Percentiles rank a stretch among this genome's conserved stretches.
phyloP scores from a whole-genome alignment of 257 asterid genomes.

The Mentha longifolia region DNA sequence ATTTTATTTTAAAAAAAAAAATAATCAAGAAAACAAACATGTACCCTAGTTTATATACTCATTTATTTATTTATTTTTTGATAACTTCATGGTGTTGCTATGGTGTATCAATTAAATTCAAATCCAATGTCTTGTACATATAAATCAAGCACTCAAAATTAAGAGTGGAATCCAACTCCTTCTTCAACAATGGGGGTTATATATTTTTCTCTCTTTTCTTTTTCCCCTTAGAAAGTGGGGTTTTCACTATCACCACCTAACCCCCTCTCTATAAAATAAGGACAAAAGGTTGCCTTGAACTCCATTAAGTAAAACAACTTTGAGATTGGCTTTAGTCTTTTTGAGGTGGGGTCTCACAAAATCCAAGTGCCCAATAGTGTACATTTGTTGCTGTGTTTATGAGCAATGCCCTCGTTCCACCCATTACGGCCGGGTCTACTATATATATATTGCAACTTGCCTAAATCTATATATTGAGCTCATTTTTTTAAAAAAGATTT shows the following conservation, averaged over 20 bases:
- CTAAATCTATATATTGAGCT: conserved; percentile 35
- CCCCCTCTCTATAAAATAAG: conserved; percentile 38
- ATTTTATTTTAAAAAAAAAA: too few relatives aligned
- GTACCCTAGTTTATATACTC: background rate
- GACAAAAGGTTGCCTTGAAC: conserved; percentile 39
- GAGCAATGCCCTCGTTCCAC: conserved; percentile 64
- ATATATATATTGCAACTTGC: conserved; percentile 28
- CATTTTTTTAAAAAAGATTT: conserved; percentile 24
- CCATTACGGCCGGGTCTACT: conserved; percentile 34
- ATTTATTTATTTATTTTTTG: background rate
- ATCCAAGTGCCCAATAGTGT: conserved; percentile 73
- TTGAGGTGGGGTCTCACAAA: conserved; percentile 71
- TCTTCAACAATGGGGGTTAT: conserved; percentile 35
- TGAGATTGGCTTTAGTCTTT: conserved; percentile 55
- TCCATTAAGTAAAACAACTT: conserved; percentile 41
- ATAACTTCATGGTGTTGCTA: conserved; percentile 9
- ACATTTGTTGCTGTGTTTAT: conserved; percentile 42
- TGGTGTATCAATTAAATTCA: conserved; percentile 26
- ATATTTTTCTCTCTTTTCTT: background rate
- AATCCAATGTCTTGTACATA: conserved; percentile 48
- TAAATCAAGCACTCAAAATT: conserved; percentile 52
- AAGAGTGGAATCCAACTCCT: conserved; percentile 74
- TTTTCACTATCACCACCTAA: conserved; percentile 75
- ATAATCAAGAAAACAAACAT: background rate
- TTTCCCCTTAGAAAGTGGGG: conserved; percentile 43